These are phyloP conservation scores for Panicum hallii DNA, from an alignment of 202 grass and related monocot genomes.

Conservation along the genomic window DNA sequence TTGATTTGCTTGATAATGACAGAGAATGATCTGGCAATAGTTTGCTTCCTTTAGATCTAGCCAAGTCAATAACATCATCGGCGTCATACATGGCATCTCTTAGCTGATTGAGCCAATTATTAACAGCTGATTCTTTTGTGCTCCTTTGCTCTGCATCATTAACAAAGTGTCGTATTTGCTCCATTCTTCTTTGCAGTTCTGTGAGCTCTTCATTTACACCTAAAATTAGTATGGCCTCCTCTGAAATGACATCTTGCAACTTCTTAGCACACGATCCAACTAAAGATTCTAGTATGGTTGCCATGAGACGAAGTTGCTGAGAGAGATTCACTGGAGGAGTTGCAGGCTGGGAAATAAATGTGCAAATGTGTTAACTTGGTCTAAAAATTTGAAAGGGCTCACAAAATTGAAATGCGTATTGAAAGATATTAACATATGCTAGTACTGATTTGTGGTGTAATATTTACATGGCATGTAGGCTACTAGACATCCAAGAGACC, in stretches of 20 bases:
- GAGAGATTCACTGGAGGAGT: not conserved
- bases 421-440: no score
- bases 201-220: slow-evolving; percentile 35
- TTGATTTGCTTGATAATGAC: not conserved
- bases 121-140: slow-evolving; percentile 6
- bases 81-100: slow-evolving; percentile 54
- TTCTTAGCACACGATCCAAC: slow-evolving; percentile 8
- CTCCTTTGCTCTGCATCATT: slow-evolving; percentile 43
- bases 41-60: slow-evolving; percentile 36
- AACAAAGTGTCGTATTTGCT: slow-evolving; percentile 10
- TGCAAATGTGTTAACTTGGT: not conserved
- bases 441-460: no score
- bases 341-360: not conserved
- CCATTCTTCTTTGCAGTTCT: slow-evolving; percentile 30
- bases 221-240: slow-evolving; percentile 5
- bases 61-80: slow-evolving; percentile 54
- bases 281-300: slow-evolving; percentile 12
- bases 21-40: not conserved
- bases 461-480: no score
- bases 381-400: no score
- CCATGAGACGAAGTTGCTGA: not conserved
- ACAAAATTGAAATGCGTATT: no score
- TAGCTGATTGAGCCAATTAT: slow-evolving; percentile 42
- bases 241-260: not conserved
- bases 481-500: no score